These are phyloP conservation scores for Heliophila coronopifolia DNA, from an alignment of 441 rosid species.

Conservation along the genomic window DNA sequence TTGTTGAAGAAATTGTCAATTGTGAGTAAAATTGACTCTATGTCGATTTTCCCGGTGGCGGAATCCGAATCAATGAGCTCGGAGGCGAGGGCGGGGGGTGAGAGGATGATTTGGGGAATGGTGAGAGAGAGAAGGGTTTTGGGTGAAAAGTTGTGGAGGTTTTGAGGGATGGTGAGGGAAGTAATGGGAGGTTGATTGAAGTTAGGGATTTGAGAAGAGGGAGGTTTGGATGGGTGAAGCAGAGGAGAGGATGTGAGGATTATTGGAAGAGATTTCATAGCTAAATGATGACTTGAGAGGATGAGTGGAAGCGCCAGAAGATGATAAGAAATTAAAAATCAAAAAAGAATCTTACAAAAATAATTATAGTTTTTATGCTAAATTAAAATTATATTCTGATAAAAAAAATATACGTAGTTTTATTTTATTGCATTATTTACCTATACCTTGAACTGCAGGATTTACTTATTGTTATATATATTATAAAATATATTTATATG, in stretches of 20 bases:
- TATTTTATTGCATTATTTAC: too few species aligned
- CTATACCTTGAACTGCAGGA: too few species aligned
- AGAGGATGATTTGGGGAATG: conserved; percentile 30
- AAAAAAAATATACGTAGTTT: too few species aligned
- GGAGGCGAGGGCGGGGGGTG: conserved; percentile 51
- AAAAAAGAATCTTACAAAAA: too few species aligned
- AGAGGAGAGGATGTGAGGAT: conserved; percentile 40
- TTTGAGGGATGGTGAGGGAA: background rate
- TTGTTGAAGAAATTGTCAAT: conserved; percentile 63
- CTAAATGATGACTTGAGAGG: conserved; percentile 1
- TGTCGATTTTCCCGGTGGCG: conserved; percentile 45
- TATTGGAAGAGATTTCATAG: conserved; percentile 42
- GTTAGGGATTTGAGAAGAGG: conserved; percentile 13
- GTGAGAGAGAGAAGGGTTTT: conserved; percentile 37
- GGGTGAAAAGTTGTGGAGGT: conserved; percentile 14
- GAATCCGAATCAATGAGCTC: conserved; percentile 36
- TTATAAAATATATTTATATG: too few species aligned
- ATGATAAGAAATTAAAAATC: background rate
- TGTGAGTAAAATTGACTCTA: conserved; percentile 54
- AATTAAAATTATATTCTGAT: too few species aligned
- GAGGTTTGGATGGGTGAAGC: conserved; percentile 31
- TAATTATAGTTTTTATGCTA: too few species aligned
- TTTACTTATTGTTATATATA: too few species aligned
- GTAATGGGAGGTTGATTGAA: background rate
- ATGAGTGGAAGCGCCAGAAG: background rate